A percentile compares a stretch with the other conserved stretches of the same genome.
These are phyloP conservation scores for Coix lacrymajobi DNA, from an alignment of 176 grass and related monocot species.

Conservation along the genomic window DNA sequence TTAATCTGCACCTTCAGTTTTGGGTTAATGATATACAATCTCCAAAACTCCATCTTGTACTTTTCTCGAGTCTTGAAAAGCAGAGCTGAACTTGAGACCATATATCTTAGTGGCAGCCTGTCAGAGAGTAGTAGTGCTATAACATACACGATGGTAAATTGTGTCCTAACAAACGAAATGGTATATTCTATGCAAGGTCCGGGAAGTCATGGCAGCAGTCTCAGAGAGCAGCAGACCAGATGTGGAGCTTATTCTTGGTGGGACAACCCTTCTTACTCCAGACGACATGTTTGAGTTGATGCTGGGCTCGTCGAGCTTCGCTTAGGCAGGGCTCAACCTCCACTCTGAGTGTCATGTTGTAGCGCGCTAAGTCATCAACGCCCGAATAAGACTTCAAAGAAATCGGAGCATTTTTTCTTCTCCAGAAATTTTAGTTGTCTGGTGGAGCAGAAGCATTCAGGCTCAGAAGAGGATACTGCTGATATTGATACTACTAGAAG, in stretches of 20 bases:
- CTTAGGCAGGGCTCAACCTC: not conserved
- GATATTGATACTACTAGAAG: not conserved
- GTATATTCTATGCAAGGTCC: slow-evolving; percentile 46
- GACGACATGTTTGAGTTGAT: slow-evolving; percentile 92
- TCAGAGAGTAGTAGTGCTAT: not conserved
- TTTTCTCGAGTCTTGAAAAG: not conserved
- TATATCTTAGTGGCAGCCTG: not conserved
- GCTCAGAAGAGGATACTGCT: not conserved
- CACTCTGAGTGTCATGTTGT: not conserved
- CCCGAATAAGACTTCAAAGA: not conserved
- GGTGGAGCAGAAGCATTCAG: not conserved
- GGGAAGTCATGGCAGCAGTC: slow-evolving; percentile 88
- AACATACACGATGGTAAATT: not conserved
- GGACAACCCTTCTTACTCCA: slow-evolving; percentile 78
- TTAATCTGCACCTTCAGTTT: not conserved
- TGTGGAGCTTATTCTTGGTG: slow-evolving; percentile 83
- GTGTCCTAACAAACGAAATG: slow-evolving; percentile 11
- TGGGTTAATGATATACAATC: not conserved
- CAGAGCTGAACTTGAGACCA: not conserved
- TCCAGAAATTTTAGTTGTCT: not conserved
- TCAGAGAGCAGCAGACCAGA: slow-evolving; percentile 64
- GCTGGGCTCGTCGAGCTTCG: slow-evolving; percentile 45
- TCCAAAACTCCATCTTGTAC: not conserved
- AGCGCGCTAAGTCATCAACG: not conserved
- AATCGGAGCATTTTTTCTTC: not conserved